Base-by-base conservation (phyloP, 805 yeast species). In the Barnettozyma pratensis region DNA sequence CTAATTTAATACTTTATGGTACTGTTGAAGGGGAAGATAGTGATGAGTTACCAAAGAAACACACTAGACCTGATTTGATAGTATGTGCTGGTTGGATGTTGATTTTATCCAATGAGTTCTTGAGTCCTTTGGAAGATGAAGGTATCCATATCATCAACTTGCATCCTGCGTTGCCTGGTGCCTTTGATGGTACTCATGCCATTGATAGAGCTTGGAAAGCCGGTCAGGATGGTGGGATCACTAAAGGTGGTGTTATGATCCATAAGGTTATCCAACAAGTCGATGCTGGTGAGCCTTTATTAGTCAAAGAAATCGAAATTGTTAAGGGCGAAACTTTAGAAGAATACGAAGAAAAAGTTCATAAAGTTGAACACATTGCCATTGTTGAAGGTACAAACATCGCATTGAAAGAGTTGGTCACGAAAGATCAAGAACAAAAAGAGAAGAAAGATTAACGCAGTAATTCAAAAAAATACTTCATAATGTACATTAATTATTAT, bases 61-160 rank as follows among this genome's bases (percentile, higher is more conserved):
- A 79, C 46, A 56, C 65, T 32, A 75, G 75, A 55, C 98, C 98
- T 5, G 87, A 87, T 56, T 73, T 94, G 54, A 82, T 94, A 38
- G 97, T 94, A 6, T 94, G 99, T 69, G 99, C 99, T 5, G 99
- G 99, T 2, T 94, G 99, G 99, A 84, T 94, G 91, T 76, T 94
- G 45, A 94, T 94, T 50, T 73, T 94, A 51, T 86, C 97, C 1
- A 82, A 88, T 4, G 73, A 79, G 25, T 90, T 89, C 56, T 72
- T 94, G 51, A 68, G 71, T 37, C 90, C 91, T 4, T 66, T 91
- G 34, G 79, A 73, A 44, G 64, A 75, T 3, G 79, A 75, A 4
- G 71, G 75, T 2, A 76, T 90, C 30, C 87, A 91, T 36, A 91
- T 94, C 54, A 90, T 94, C 60, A 94, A 94, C 62, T 72, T 94